These are phyloP conservation scores for Leccinum holopus DNA, from an alignment of 1,284 basidiomycete species.

Conservation along the genomic window DNA sequence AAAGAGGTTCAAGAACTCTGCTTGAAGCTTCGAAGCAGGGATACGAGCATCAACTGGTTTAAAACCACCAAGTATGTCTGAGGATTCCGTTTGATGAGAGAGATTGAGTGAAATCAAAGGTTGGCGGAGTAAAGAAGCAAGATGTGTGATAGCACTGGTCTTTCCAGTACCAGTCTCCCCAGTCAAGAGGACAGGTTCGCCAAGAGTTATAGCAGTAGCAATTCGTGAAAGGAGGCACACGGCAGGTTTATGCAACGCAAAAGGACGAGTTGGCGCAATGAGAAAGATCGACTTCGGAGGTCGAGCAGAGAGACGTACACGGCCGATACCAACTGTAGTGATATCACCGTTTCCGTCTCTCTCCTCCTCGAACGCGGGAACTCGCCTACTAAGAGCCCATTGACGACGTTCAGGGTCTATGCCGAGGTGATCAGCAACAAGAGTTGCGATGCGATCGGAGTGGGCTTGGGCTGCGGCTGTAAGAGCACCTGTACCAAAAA, in stretches of 20 bases:
- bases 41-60: slow-evolving; percentile 89
- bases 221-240: slow-evolving; percentile 81
- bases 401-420: slow-evolving; percentile 60
- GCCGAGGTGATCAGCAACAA: slow-evolving; percentile 65
- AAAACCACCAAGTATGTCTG: slow-evolving; percentile 93
- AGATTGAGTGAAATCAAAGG: slow-evolving; percentile 89
- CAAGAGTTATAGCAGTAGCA: slow-evolving; percentile 68
- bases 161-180: slow-evolving; percentile 99
- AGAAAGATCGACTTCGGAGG: slow-evolving; percentile 38
- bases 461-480: slow-evolving; percentile 55
- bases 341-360: slow-evolving; percentile 62
- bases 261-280: slow-evolving; percentile 53
- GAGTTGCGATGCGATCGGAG: slow-evolving; percentile 46
- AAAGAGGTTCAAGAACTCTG: slow-evolving; percentile 83
- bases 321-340: slow-evolving; percentile 56
- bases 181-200: slow-evolving; percentile 89
- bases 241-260: slow-evolving; percentile 90
- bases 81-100: slow-evolving; percentile 96
- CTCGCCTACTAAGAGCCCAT: slow-evolving; percentile 58
- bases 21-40: slow-evolving; percentile 74
- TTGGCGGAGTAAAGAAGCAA: slow-evolving; percentile 78
- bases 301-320: slow-evolving; percentile 52
- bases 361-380: slow-evolving; percentile 68
- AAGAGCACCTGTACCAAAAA: slow-evolving; percentile 73
- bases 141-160: slow-evolving; percentile 89